These are phyloP conservation scores for Vanilla planifolia DNA, from an alignment of 106 monocot genomes.

Conservation along the genomic window DNA sequence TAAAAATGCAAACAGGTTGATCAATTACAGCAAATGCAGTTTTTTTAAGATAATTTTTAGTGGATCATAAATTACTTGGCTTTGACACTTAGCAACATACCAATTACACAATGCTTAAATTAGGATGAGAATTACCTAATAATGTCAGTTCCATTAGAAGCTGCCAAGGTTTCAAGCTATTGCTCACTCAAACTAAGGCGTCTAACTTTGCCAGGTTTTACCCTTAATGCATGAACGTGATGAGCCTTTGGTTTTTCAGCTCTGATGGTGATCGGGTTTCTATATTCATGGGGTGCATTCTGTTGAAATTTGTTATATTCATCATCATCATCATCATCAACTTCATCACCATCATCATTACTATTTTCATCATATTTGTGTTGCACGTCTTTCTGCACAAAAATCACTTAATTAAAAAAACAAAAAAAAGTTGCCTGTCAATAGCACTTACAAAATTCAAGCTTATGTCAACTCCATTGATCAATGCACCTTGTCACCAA, in stretches of 20 bases:
- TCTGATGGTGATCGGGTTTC: conserved; percentile 17
- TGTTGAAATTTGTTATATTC: conserved; percentile 17
- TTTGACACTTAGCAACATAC: too few relatives aligned
- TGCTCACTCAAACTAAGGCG: conserved; percentile 42
- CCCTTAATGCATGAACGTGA: conserved; percentile 13
- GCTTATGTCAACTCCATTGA: neutral
- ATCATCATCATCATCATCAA: conserved; percentile 9
- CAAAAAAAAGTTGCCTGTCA: too few relatives aligned
- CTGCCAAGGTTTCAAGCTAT: conserved; percentile 26
- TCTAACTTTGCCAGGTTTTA: conserved; percentile 29
- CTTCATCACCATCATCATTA: conserved; percentile 19
- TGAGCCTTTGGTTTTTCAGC: conserved; percentile 30
- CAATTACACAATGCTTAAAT: too few relatives aligned
- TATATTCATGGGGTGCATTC: conserved; percentile 19
- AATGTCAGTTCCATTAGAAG: conserved; percentile 26
- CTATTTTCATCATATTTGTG: conserved; percentile 5
- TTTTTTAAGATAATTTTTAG: too few relatives aligned
- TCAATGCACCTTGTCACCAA: conserved; percentile 40
- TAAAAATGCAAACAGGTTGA: too few relatives aligned
- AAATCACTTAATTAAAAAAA: neutral
- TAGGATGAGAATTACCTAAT: conserved; percentile 19
- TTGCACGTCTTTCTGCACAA: neutral
- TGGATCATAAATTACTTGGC: too few relatives aligned
- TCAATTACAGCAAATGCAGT: too few relatives aligned
- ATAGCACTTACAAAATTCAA: neutral